These are phyloP conservation scores for Suillus discolor DNA, from an alignment of 768 basidiomycete species.

Conservation along the genomic window DNA sequence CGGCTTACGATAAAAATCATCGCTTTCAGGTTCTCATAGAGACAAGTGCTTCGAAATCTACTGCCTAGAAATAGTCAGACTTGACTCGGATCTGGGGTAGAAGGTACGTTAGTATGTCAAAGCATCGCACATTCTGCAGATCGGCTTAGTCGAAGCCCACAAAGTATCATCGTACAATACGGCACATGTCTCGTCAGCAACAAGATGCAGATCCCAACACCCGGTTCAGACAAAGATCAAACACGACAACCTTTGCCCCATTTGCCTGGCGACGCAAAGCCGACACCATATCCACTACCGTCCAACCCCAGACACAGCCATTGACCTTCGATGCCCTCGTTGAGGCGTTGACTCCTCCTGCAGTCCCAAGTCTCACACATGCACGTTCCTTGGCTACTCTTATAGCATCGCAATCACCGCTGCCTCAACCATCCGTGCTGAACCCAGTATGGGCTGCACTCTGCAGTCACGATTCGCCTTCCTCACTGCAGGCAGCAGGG, in stretches of 20 bases:
- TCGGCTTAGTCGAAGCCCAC: not conserved
- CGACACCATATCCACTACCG: slow-evolving; percentile 31
- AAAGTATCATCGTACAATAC: not conserved
- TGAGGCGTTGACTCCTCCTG: slow-evolving; percentile 48
- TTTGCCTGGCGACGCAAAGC: slow-evolving; percentile 43
- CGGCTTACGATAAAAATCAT: not conserved
- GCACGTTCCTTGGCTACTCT: slow-evolving; percentile 60
- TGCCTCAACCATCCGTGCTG: slow-evolving; percentile 54
- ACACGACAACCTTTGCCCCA: slow-evolving; percentile 43
- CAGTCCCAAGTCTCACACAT: slow-evolving; percentile 66
- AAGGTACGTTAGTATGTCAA: slow-evolving; percentile 2
- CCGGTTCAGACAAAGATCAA: slow-evolving; percentile 42
- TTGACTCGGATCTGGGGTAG: not conserved
- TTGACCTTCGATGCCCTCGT: slow-evolving; percentile 48
- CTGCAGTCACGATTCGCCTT: slow-evolving; percentile 55
- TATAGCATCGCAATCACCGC: slow-evolving; percentile 54
- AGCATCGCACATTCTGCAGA: not conserved
- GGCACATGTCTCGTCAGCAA: slow-evolving; percentile 33
- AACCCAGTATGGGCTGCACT: slow-evolving; percentile 63
- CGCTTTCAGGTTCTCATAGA: not conserved
- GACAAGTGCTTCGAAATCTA: not conserved
- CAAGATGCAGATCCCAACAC: slow-evolving; percentile 32
- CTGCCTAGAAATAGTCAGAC: not conserved
- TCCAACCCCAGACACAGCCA: slow-evolving; percentile 29
- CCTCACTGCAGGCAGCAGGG: slow-evolving; percentile 63